These are phyloP conservation scores for Tausonia pullulans DNA, from an alignment of 1,284 basidiomycete species.

Conservation along the genomic window DNA sequence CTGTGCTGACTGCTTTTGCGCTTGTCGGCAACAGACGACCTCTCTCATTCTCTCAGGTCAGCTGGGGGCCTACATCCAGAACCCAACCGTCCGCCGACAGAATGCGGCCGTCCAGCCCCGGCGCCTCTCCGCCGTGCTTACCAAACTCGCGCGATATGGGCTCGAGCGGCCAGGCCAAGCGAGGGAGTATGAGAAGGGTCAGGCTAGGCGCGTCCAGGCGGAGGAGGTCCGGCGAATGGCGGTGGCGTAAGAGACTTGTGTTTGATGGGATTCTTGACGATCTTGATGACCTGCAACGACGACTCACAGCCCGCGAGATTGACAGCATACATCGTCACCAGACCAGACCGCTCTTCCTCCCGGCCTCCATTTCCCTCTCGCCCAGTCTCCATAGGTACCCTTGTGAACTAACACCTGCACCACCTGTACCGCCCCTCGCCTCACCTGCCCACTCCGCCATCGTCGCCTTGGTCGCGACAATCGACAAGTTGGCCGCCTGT, in stretches of 20 bases:
- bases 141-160: conserved; percentile 64
- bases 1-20: not conserved
- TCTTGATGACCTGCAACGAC: not conserved
- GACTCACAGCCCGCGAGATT: not conserved
- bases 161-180: conserved; percentile 42
- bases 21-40: conserved; percentile 47
- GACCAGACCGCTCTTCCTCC: no score
- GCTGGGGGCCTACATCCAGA: conserved; percentile 61
- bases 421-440: not conserved
- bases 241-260: not conserved
- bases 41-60: conserved; percentile 61
- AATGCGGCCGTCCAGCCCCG: conserved; percentile 63
- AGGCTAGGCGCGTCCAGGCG: conserved; percentile 65
- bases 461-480: not conserved
- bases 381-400: no score
- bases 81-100: conserved; percentile 56
- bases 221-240: conserved; percentile 38
- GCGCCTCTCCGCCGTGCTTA: conserved; percentile 60
- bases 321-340: no score
- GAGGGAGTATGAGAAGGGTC: conserved; percentile 48
- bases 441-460: not conserved
- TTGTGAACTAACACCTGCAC: no score
- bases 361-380: no score
- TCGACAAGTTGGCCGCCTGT: not conserved
- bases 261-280: not conserved